phyloP scores from a whole-genome alignment of 2,329 filamentous ascomycete species.

The Ceratocystiopsis sp. region DNA sequence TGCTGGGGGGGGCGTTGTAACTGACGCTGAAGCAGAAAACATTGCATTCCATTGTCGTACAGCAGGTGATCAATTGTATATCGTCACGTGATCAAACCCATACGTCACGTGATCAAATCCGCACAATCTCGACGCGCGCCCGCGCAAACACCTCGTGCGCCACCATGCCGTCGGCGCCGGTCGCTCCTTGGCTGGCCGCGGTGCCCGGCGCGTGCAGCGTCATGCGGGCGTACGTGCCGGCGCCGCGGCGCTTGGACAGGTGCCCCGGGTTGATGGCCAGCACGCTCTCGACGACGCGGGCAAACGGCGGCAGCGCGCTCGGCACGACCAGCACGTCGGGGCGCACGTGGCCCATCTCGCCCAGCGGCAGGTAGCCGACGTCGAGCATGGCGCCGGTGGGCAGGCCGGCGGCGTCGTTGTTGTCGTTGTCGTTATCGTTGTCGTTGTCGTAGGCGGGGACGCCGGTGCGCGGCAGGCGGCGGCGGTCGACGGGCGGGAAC shows the following conservation, averaged over 20 bases:
- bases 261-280: constrained; percentile 81
- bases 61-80: no score
- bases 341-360: constrained; percentile 73
- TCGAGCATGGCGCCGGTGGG: constrained; percentile 68
- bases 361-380: constrained; percentile 67
- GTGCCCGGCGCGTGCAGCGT: constrained; percentile 51
- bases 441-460: constrained; percentile 18
- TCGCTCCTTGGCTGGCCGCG: constrained; percentile 37
- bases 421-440: no score
- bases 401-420: constrained; percentile 38
- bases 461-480: constrained; percentile 47
- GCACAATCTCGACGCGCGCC: constrained; percentile 71
- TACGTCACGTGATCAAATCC: no score
- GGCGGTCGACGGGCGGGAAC: constrained; percentile 62
- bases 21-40: no score
- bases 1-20: constrained; percentile 73
- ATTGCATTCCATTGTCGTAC: no score
- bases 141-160: constrained; percentile 66
- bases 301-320: constrained; percentile 69
- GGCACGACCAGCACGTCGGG: constrained; percentile 77
- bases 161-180: constrained; percentile 37
- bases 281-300: constrained; percentile 81
- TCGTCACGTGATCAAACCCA: no score
- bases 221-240: constrained; percentile 76
- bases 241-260: constrained; percentile 65